Conservation (phyloP, 176 grass and related monocot species). For the Raddia guianensis region DNA sequence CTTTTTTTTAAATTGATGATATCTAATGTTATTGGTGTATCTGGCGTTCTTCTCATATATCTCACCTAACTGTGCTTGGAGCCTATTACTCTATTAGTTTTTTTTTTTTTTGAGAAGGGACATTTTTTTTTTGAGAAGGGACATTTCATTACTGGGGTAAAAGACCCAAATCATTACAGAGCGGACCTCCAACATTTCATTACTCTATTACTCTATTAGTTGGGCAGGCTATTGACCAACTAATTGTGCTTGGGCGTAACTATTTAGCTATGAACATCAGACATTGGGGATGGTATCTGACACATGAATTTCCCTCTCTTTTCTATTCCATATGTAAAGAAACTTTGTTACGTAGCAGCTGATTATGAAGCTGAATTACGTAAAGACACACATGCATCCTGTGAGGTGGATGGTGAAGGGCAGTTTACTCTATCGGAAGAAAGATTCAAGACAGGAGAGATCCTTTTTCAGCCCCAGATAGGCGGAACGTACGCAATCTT, state of each 20-base stretch:
- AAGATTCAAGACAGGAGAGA: constrained; percentile 77
- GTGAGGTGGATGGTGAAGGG: constrained; percentile 79
- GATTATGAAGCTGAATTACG: constrained; percentile 82
- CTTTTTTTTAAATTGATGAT: background rate
- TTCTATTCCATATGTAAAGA: constrained; percentile 60
- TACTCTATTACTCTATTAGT: background rate
- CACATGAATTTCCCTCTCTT: constrained; percentile 11
- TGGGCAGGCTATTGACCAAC: background rate
- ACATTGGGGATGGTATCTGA: constrained; percentile 8
- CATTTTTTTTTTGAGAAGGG: too few species aligned
- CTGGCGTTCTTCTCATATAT: background rate
- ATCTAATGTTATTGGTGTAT: constrained; percentile 12
- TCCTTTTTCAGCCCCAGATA: constrained; percentile 89
- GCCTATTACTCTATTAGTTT: background rate
- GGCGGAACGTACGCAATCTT: constrained; percentile 64
- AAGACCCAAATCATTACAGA: too few species aligned
- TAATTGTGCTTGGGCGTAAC: constrained; percentile 14
- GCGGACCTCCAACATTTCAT: too few species aligned
- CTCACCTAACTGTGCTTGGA: background rate
- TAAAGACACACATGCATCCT: constrained; percentile 73
- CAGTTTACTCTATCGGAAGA: constrained; percentile 82
- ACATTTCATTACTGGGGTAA: too few species aligned
- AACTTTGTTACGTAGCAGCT: constrained; percentile 82
- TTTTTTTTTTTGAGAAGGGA: too few species aligned
- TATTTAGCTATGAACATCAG: constrained; percentile 3